Evolutionary conservation across 2,329 filamentous ascomycete species (phyloP).

Genomic region (Fusarium sacchari): DNA sequence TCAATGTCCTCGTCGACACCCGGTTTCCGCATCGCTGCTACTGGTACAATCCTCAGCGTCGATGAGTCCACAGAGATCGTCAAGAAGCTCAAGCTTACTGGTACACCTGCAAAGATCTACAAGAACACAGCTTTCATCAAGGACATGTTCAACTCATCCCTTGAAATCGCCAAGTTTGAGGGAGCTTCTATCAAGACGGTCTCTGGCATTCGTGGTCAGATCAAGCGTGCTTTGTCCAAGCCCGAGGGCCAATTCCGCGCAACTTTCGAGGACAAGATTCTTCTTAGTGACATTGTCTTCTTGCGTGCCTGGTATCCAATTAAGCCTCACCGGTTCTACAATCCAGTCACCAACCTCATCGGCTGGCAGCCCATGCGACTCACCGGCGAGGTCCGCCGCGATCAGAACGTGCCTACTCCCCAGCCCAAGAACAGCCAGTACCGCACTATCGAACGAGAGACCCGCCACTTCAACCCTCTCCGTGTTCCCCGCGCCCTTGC

Average conservation of each 20-base stretch:
- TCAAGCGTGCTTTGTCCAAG: constrained; percentile 93
- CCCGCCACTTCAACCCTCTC: constrained; percentile 81
- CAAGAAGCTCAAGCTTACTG: constrained; percentile 98
- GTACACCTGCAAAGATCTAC: constrained; percentile 95
- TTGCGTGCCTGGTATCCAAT: constrained; percentile 96
- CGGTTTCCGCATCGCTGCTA: constrained; percentile 93
- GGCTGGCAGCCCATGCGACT: constrained; percentile 95
- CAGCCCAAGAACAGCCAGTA: constrained; percentile 87
- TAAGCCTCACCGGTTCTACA: constrained; percentile 95
- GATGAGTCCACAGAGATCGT: constrained; percentile 98
- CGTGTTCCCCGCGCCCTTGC: constrained; percentile 82
- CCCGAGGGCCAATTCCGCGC: constrained; percentile 96
- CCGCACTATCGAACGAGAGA: constrained; percentile 71
- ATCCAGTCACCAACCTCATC: constrained; percentile 91
- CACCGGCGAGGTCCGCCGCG: constrained; percentile 88
- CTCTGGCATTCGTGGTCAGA: constrained; percentile 93
- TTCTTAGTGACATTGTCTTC: constrained; percentile 97
- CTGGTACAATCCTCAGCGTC: constrained; percentile 91
- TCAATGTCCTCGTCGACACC: constrained; percentile 85
- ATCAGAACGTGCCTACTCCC: constrained; percentile 79
- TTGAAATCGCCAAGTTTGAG: constrained; percentile 98
- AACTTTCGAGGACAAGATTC: constrained; percentile 98
- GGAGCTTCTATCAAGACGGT: constrained; percentile 96
- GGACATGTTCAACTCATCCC: constrained; percentile 93
- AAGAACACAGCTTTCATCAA: constrained; percentile 99